Evolutionary conservation across 805 yeast genomes (phyloP).

Genomic region (Myxozyma geophila): DNA sequence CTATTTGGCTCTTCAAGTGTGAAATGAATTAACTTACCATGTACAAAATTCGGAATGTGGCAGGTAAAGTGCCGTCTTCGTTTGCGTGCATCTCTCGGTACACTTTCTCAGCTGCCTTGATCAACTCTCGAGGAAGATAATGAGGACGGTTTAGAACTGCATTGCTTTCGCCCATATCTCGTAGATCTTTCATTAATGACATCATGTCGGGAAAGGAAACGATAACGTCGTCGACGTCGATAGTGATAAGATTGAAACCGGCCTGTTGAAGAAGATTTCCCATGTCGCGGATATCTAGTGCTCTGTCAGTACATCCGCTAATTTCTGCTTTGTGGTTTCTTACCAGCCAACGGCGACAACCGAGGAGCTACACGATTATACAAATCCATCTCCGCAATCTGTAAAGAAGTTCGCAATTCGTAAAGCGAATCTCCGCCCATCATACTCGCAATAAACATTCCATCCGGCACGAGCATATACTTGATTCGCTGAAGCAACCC

Average conservation of each 20-base stretch:
- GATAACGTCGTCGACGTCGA: slow-evolving; percentile 81
- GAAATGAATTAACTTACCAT: slow-evolving; percentile 48
- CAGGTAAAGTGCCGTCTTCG: slow-evolving; percentile 65
- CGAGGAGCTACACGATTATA: slow-evolving; percentile 80
- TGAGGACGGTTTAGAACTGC: slow-evolving; percentile 53
- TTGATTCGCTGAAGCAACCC: slow-evolving; percentile 60
- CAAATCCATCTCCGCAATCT: slow-evolving; percentile 80
- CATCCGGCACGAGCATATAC: slow-evolving; percentile 71
- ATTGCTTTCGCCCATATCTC: slow-evolving; percentile 84
- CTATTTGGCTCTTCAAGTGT: background rate
- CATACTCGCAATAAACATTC: slow-evolving; percentile 78
- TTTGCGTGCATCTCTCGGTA: slow-evolving; percentile 68
- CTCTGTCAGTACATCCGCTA: background rate
- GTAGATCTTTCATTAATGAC: slow-evolving; percentile 70
- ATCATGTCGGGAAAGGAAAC: slow-evolving; percentile 77
- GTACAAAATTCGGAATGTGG: slow-evolving; percentile 75
- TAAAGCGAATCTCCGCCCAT: slow-evolving; percentile 85
- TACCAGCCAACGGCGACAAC: slow-evolving; percentile 70
- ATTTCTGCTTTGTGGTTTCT: background rate
- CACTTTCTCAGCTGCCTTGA: slow-evolving; percentile 77
- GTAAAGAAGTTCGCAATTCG: slow-evolving; percentile 78
- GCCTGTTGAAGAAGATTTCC: slow-evolving; percentile 74
- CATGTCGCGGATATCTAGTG: slow-evolving; percentile 66
- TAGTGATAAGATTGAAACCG: slow-evolving; percentile 77
- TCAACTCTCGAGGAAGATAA: slow-evolving; percentile 61